Evolutionary conservation across 768 basidiomycete genomes (phyloP).

Genomic region (Tylopilus rubrobrunneus): DNA sequence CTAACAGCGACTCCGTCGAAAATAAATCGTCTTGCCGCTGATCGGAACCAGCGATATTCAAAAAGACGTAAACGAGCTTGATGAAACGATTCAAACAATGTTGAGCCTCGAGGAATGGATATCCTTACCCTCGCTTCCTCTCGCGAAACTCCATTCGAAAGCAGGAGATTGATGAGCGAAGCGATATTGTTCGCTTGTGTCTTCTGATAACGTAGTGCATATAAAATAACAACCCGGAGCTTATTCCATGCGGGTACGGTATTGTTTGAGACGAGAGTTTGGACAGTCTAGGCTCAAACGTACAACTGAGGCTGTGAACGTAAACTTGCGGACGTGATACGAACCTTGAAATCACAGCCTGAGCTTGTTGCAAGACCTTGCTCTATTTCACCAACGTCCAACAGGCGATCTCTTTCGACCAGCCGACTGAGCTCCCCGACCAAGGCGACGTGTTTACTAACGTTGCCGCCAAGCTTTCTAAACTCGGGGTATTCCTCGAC

Average conservation of each 20-base stretch:
- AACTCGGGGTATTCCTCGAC: conserved; percentile 99
- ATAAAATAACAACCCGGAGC: conserved; percentile 85
- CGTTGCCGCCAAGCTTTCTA: conserved; percentile 92
- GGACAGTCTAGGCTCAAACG: conserved; percentile 59
- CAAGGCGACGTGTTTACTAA: conserved; percentile 96
- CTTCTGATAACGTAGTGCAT: conserved; percentile 94
- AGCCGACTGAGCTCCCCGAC: conserved; percentile 94
- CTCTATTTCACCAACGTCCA: conserved; percentile 92
- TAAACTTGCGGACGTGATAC: conserved; percentile 13
- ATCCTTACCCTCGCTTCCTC: conserved; percentile 66
- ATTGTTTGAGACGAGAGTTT: conserved; percentile 67
- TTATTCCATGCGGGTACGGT: conserved; percentile 76
- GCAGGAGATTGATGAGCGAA: conserved; percentile 65
- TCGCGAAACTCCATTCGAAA: conserved; percentile 69
- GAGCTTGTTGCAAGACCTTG: conserved; percentile 93
- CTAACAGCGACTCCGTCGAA: conserved; percentile 90
- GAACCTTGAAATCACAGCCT: conserved; percentile 82
- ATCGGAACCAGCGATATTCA: conserved; percentile 92
- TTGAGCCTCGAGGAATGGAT: conserved; percentile 4
- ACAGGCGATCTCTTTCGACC: conserved; percentile 78
- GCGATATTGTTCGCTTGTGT: conserved; percentile 78
- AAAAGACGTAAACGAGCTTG: conserved; percentile 87
- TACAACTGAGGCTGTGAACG: background rate
- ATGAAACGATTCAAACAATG: conserved; percentile 10
- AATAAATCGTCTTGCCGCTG: conserved; percentile 97